Conservation (phyloP, 352 stramenopile genomes). For the Aphanomyces euteiches region DNA sequence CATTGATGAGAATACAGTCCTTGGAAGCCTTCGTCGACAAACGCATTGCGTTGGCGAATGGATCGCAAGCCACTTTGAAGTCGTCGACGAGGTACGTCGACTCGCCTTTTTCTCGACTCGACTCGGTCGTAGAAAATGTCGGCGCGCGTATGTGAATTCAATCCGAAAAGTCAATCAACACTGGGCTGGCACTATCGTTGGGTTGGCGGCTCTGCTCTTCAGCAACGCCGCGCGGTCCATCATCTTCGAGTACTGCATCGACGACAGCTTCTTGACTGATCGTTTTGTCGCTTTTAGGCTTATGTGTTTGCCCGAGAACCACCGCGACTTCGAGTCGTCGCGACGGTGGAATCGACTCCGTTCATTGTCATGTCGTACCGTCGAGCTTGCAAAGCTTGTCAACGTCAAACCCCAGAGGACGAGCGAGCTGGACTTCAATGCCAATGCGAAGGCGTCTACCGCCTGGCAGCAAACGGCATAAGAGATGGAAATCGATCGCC, state of each 20-base stretch:
- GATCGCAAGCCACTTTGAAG: slow-evolving; percentile 29
- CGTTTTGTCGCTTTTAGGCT: background rate
- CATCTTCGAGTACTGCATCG: slow-evolving; percentile 11
- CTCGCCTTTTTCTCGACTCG: background rate
- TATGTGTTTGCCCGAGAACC: background rate
- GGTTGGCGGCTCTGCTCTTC: slow-evolving; percentile 22
- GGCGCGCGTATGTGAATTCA: slow-evolving; percentile 21
- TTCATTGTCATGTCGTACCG: slow-evolving; percentile 30
- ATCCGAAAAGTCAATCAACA: slow-evolving; percentile 20
- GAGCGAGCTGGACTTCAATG: background rate
- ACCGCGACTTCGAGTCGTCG: background rate
- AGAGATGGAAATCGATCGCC: background rate
- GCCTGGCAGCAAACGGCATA: background rate
- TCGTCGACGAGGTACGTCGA: slow-evolving; percentile 14
- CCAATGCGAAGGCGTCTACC: slow-evolving; percentile 17
- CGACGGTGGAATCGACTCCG: background rate
- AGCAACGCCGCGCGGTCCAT: slow-evolving; percentile 24
- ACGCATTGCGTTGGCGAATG: slow-evolving; percentile 25
- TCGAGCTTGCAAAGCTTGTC: slow-evolving; percentile 9
- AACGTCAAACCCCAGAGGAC: slow-evolving; percentile 17
- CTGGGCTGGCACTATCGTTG: slow-evolving; percentile 29
- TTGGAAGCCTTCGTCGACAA: slow-evolving; percentile 20
- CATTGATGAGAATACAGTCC: slow-evolving; percentile 15
- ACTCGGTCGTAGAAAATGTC: slow-evolving; percentile 9
- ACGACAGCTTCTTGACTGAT: background rate